Base-by-base conservation (phyloP, 495 filamentous ascomycete species). In the Penicillium angulare region DNA sequence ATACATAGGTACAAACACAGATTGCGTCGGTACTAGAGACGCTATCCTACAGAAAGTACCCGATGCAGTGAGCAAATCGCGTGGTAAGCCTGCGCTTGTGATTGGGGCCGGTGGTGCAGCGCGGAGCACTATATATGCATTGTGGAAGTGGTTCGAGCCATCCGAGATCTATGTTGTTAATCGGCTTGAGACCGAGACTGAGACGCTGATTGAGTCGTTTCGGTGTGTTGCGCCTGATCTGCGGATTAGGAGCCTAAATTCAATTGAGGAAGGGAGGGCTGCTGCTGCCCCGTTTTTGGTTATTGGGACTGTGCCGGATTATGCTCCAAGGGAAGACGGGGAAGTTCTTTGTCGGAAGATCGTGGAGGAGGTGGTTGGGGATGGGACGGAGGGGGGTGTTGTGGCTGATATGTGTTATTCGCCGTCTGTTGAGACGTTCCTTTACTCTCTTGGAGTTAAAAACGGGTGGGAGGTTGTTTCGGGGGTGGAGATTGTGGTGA, bases 1-100 rank as follows among this genome's bases (percentile, higher is more conserved):
- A 15, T 74, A 78, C 42, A 74, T 79, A 43, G 84, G 83, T 9
- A 81, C 84, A 18, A 86, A 87, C 65, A 86, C 84, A 10, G 84
- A 87, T 57, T 79, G 78, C 17, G 73, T 84, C 33, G 84, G 83
- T 13, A 74, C 86, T 17, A 74, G 81, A 9, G 79, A 85, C 48
- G 73, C 79, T 5, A 79, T 86, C 59, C 62, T 79, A n/a, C 71
- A 77, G 49, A 84, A 84, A 56, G 58, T 75, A 12, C 31, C 57
- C 2, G 49, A 65, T 13, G 56, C 63, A 0, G 49, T 61, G 0
- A 26, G 3, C 5, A 43, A 64, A 7, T 77, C 74, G 42, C 2
- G 7, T 20, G 2, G 16, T 13, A 61, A 67, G 7, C 75, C 79
- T 1, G 79, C 66, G 10, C 49, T 83, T 50, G 79, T 83, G 7